Base-by-base conservation (phyloP, 345 rosid genomes). In the Acer yangbiense region DNA sequence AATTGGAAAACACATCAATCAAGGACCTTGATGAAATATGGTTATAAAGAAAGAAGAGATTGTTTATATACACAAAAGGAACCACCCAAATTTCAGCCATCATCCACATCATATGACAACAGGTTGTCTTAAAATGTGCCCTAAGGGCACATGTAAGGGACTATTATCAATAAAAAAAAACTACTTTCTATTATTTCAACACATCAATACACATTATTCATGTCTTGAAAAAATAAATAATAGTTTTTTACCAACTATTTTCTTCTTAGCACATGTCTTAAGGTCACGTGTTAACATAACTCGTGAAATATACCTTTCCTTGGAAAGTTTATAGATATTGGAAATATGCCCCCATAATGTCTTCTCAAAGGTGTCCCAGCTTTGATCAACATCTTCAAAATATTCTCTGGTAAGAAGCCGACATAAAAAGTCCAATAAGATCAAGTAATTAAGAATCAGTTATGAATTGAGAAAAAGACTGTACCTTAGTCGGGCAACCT, bases 301-400 rank as follows among this genome's bases (percentile, higher is more conserved):
- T 14, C 2, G 17, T 60, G 27, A 60, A 18, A 27, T 71, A 55
- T 87, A 96, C 99, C 99, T 96, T 85, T 96, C 98, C 87, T 96
- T 96, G 23, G 99, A 87, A 68, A 94, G 98, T 85, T 89, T 91
- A 83, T 88, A 89, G 79, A 89, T 92, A 86, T 92, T 94, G 77
- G 90, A 70, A 77, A 96, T 76, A 76, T 92, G 97, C 61, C 87
- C 91, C 99, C 99, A 96, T 81, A 96, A 83, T 84, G 95, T 91
- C 83, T 92, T 91, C 85, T 96, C 99, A 85, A 96, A 94, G 66
- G 98, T 94, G 86, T 91, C 99, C 98, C 99, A 96, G 4, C 93
- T 92, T 76, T 72, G 88, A 90, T 96, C 99, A 52, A 96, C 97
- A 65, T 96, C 99, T 88, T 96, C 98, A 86, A 96, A 96, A 86